Percentiles rank a stretch among this genome's conserved stretches.
phyloP scores from a whole-genome alignment of 257 asterid genomes.

The Lycium ferocissimum region DNA sequence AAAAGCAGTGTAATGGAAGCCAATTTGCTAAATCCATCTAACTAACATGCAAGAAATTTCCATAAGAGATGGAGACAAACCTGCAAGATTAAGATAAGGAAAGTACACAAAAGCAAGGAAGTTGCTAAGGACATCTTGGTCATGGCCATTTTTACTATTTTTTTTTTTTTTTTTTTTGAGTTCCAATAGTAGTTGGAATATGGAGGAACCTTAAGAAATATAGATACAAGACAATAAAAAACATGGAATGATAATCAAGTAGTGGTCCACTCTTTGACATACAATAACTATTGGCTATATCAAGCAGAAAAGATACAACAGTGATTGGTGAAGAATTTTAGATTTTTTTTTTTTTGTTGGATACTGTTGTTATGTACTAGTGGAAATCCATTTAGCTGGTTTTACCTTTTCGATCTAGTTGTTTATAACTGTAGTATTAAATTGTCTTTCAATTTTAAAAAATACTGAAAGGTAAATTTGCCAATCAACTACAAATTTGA shows the following conservation, averaged over 20 bases:
- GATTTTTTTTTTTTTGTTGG: neutral
- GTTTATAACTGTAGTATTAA: neutral
- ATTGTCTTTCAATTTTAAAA: neutral
- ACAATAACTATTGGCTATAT: neutral
- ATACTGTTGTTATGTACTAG: neutral
- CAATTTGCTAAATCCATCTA: neutral
- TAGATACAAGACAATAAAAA: neutral
- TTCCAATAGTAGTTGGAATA: neutral
- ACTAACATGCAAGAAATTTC: neutral
- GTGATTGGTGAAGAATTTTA: neutral
- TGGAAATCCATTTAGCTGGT: neutral
- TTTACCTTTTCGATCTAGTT: neutral
- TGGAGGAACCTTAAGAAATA: neutral
- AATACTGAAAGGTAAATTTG: neutral
- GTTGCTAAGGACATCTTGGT: neutral
- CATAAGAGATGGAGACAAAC: neutral
- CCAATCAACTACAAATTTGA: neutral
- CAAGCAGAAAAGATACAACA: neutral
- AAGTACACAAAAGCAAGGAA: constrained; percentile 7
- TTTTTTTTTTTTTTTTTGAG: neutral
- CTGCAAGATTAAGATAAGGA: neutral
- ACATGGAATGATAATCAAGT: neutral
- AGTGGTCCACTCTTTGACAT: constrained; percentile 9
- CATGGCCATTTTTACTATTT: neutral
- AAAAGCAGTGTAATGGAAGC: neutral